Conservation (phyloP, 2,329 filamentous ascomycete genomes). For the Pseudogymnoascus sp. region DNA sequence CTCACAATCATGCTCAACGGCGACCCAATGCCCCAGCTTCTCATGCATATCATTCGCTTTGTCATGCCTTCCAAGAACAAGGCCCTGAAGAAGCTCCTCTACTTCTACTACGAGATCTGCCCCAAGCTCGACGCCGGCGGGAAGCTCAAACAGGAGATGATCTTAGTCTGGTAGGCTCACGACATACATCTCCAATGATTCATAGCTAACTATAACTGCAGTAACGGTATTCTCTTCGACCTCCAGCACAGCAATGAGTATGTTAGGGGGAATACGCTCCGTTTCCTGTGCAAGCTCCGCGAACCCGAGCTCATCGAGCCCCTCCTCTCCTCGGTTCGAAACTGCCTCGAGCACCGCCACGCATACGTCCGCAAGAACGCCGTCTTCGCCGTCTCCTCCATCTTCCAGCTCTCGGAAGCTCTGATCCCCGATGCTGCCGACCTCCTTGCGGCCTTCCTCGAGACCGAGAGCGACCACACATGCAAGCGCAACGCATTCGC, state of each 20-base stretch:
- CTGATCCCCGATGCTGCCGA: slow-evolving; percentile 94
- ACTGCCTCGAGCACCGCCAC: slow-evolving; percentile 90
- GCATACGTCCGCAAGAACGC: slow-evolving; percentile 98
- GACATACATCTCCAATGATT: background rate
- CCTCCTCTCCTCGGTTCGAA: slow-evolving; percentile 81
- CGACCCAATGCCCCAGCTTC: slow-evolving; percentile 84
- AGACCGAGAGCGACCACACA: slow-evolving; percentile 83
- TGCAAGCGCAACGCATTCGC: slow-evolving; percentile 98
- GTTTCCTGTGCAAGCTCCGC: slow-evolving; percentile 92
- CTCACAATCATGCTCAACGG: slow-evolving; percentile 97
- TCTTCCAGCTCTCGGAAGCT: slow-evolving; percentile 80
- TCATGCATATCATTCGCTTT: slow-evolving; percentile 99
- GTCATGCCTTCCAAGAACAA: slow-evolving; percentile 99
- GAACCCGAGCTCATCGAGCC: slow-evolving; percentile 96
- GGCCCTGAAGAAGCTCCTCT: slow-evolving; percentile 91
- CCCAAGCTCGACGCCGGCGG: slow-evolving; percentile 86
- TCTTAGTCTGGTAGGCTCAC: slow-evolving; percentile 75
- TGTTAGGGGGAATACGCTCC: slow-evolving; percentile 93
- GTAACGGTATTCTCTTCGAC: slow-evolving; percentile 96
- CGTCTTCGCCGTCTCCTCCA: slow-evolving; percentile 87
- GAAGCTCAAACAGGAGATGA: slow-evolving; percentile 99
- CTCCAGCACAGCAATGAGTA: slow-evolving; percentile 97
- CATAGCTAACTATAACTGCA: slow-evolving; percentile 31
- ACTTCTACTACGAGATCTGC: slow-evolving; percentile 99
- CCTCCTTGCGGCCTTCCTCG: slow-evolving; percentile 80